Evolutionary conservation across 495 filamentous ascomycete genomes (phyloP), one percentile per base, ranked within the genome.

Genomic region (Sabuloglossum arenarium): DNA sequence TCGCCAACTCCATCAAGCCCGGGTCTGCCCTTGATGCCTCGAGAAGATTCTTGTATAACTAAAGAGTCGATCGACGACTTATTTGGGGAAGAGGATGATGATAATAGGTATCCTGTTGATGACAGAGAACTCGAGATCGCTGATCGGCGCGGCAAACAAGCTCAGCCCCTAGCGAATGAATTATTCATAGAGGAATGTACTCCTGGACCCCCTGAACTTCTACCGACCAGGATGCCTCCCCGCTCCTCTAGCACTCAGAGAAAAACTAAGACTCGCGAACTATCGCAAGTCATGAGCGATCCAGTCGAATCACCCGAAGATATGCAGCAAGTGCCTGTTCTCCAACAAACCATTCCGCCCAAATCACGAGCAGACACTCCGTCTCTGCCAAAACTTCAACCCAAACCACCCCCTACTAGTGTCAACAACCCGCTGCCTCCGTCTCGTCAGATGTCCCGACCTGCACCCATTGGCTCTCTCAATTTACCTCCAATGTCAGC

Each of bases 11-110:
- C 80, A 30, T 90, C 86, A 1, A 94, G 86, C 59, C 86, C 86
- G 6, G 72, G 79, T 24, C 70, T 90, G 37, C 84, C 86, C 9
- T 70, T 75, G 9, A 73, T 86, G 69, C 69, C 71, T 6, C 67
- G 73, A 56, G 70, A 75, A 12, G 86, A 93, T 64, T 88, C 84
- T 10, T 84, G 84, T 0, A 88, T 87, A 62, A 85, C 88, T 82
- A 88, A 83, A 66, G 82, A 78, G 6, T 75, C 75, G 0, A 64
- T 85, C 14, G 80, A 85, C 21, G 79, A 86, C 10, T 64, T 73
- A 16, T 61, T 77, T 32, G 72, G 70, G 16, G 71, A 73, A 39
- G 70, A 70, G 32, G 61, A 64, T 21, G 60, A 66, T 27, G 32
- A 47, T 12, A 23, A 16, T 8, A 27, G 49, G 21, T 25, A 5